Base-by-base conservation (phyloP, 73 alveolate species). In the Stentor roeselii region DNA sequence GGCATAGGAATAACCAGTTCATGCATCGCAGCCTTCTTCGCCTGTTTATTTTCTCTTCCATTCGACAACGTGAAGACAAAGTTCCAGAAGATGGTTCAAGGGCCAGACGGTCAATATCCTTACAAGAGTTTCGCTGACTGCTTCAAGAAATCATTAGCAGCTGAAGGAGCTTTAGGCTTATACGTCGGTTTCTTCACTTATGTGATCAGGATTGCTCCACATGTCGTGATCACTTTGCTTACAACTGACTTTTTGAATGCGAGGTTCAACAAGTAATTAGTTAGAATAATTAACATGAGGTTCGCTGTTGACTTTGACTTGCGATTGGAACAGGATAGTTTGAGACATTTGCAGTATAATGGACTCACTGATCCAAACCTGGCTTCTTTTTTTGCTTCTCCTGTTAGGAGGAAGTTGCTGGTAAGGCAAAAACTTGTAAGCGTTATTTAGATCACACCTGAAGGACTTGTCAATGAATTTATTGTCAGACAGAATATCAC, bases 171-270 rank as follows among this genome's bases (percentile, higher is more conserved):
- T 76, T 58, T 87, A 59, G 99, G 98, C 31, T 84, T 93, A 83
- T 95, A 95, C 93, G 91, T 93, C 59, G 99, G 99, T 60, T 92
- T 96, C 94, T 98, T 98, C 86, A 95, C 99, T 42, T 96, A 93
- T 89, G 95, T 91, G 83, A 90, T 92, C 90, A 92, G 99, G 90
- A 94, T 96, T 35, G 98, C 98, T 38, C 98, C 98, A 77, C 99
- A 96, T 83, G 95, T 97, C n/a, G 92, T 94, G 92, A 82, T 94
- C 59, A 90, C 97, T 34, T 82, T 92, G 38, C 83, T 92, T 39
- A 59, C 95, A 40, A 58, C 92, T 15, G 98, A 93, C 60, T 83
- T 82, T 77, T 78, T 93, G 2, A 93, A 92, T 82, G 74, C 82
- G 39, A 42, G 30, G 59, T 84, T 85, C 41, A 85, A 85, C 78